Base-by-base conservation (phyloP, 1,139 yeast species). In the Arxiozyma slooffiae region DNA sequence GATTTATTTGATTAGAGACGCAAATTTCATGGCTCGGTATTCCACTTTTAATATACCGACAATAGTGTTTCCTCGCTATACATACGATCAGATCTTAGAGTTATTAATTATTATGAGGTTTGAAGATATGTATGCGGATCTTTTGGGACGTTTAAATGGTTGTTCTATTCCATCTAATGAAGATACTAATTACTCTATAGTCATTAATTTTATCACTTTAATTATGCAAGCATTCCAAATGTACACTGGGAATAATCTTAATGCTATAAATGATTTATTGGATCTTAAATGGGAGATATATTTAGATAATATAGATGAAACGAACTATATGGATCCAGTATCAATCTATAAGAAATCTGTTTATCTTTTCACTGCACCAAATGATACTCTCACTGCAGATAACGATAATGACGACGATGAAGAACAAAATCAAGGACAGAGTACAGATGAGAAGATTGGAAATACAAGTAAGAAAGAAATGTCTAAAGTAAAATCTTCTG, bases 161-260 rank as follows among this genome's bases (percentile, higher is more conserved):
- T 9, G 47, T 59, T 1, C 18, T 48, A 20, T 46, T 43, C 20
- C 53, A 51, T 18, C 53, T 7, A 34, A 42, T 2, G 42, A 42
- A 24, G 56, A 54, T 23, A 53, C 52, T 7, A 55, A 54, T 36
- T 50, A 55, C 8, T 45, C 50, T 4, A 51, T 48, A 34, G 57
- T 60, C 3, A 48, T 51, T 4, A 59, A 62, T 48, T 65, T 61
- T 45, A 60, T 65, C 39, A 57, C 56, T 41, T 51, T 65, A 40
- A 61, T 65, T 7, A 56, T 61, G 16, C 67, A 66, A 46, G 53
- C 67, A 2, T 63, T 66, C 46, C 61, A 60, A 48, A 58, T 64
- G 22, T 66, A 66, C 47, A 62, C 68, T 2, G 69, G 69, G 5
- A 63, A 62, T 47, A 57, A 64, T 48, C 48, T 65, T 2, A 50